Evolutionary conservation across 2,329 filamentous ascomycete species (phyloP), one percentile per base, ranked within the genome.

Genomic region (Xylariales sp.): DNA sequence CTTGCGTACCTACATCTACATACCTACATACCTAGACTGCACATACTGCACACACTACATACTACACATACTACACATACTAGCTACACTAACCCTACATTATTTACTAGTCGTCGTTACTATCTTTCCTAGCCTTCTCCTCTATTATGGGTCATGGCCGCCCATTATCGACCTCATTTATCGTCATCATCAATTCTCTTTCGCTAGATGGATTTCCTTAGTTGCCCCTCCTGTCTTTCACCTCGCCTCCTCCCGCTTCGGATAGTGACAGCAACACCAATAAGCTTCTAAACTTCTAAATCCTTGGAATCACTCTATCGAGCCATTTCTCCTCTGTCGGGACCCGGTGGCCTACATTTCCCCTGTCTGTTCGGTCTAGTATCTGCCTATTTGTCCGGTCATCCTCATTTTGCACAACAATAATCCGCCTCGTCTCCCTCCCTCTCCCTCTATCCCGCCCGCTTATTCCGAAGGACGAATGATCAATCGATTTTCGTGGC

Each of bases 141-240:
- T 50, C 49, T 59, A 63, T 57, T 65, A 68, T 62, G 60, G 65
- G 60, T 64, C 59, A 55, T 43, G 28, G 23, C 52, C 59, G 58
- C 63, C 62, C 45, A 63, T 43, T 62, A 53, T 56, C 66, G 52
- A 69, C 55, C 58, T 69, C 59, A 66, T 66, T 45, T 55, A 59
- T 64, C 59, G 55, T 57, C 59, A 58, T 57, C 54, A 50, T 65
- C 66, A 57, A 64, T 63, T 61, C 41, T 59, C 32, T 28, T 55
- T 50, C 34, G 55, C 62, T 66, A 50, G 16, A 46, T 45, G 36
- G n/a, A n/a, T 18, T 36, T 46, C 39, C 53, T 16, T 23, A 55
- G 50, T 62, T 59, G 64, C 68, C 65, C 68, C 65, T 67, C 67
- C 56, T 36, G 43, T 43, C 55, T 52, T 30, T 54, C 41, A 28